Conservation (phyloP, 495 filamentous ascomycete genomes). For the Trypethelium eluteriae region DNA sequence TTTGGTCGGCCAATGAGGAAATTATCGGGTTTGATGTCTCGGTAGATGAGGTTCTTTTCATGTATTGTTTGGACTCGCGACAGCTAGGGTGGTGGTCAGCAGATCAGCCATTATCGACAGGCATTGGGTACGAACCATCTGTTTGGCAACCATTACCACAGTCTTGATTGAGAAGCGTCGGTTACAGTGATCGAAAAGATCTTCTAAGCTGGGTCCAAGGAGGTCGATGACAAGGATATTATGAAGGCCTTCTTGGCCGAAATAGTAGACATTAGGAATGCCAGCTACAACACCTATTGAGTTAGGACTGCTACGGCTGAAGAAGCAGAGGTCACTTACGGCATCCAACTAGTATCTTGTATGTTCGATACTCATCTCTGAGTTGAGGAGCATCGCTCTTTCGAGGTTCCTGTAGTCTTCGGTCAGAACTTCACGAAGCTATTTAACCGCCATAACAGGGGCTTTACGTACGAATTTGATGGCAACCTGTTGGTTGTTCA, state of each 20-base stretch:
- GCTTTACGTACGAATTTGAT: slow-evolving; percentile 88
- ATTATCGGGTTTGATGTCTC: slow-evolving; percentile 99
- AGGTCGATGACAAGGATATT: slow-evolving; percentile 99
- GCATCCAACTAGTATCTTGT: slow-evolving; percentile 98
- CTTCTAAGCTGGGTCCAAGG: slow-evolving; percentile 90
- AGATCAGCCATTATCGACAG: slow-evolving; percentile 7
- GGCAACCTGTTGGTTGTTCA: slow-evolving; percentile 98
- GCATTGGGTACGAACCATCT: slow-evolving; percentile 60
- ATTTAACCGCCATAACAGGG: neutral
- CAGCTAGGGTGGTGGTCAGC: slow-evolving; percentile 47
- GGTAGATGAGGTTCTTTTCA: slow-evolving; percentile 99
- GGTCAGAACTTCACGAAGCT: neutral
- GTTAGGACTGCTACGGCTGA: slow-evolving; percentile 9
- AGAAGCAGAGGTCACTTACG: slow-evolving; percentile 56
- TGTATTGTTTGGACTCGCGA: slow-evolving; percentile 98
- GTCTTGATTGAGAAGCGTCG: slow-evolving; percentile 94
- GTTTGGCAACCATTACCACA: slow-evolving; percentile 98
- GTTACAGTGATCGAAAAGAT: slow-evolving; percentile 97
- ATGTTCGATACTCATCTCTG: slow-evolving; percentile 97
- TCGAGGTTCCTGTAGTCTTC: slow-evolving; percentile 67
- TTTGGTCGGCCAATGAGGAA: slow-evolving; percentile 94
- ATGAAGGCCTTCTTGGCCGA: slow-evolving; percentile 96
- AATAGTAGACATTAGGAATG: slow-evolving; percentile 99
- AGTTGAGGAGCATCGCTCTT: slow-evolving; percentile 98
- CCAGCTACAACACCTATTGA: slow-evolving; percentile 53